phyloP scores from a whole-genome alignment of 2,329 filamentous ascomycete genomes.

The Ophiostoma himal-ulmi region DNA sequence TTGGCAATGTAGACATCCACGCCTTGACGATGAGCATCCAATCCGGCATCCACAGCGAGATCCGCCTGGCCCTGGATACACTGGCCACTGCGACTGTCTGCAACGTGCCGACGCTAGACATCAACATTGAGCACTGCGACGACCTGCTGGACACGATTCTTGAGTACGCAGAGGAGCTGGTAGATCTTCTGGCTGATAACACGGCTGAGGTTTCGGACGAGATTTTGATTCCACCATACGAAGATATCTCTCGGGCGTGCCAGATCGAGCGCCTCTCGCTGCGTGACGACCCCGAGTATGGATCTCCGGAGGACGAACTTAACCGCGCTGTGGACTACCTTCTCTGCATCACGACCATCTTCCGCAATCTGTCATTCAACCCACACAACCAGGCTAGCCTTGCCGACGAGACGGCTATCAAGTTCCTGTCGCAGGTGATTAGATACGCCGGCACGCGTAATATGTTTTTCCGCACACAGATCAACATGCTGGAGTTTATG shows the following conservation, averaged over 20 bases:
- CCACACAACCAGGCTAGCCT: conserved; percentile 67
- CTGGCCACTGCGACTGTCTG: conserved; percentile 64
- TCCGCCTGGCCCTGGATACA: conserved; percentile 83
- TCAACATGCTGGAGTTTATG: conserved; percentile 92
- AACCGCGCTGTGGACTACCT: conserved; percentile 81
- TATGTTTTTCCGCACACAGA: conserved; percentile 73
- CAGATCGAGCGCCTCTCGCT: conserved; percentile 66
- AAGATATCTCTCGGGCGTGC: conserved; percentile 77
- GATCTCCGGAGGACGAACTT: conserved; percentile 70
- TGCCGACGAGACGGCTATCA: conserved; percentile 70
- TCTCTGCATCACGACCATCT: conserved; percentile 83
- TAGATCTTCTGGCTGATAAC: conserved; percentile 77
- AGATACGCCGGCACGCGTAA: conserved; percentile 83
- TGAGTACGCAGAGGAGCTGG: conserved; percentile 85
- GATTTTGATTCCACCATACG: conserved; percentile 75
- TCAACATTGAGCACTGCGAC: conserved; percentile 68
- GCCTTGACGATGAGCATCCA: conserved; percentile 85
- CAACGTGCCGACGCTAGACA: conserved; percentile 55
- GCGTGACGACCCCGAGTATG: conserved; percentile 67
- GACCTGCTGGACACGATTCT: conserved; percentile 83
- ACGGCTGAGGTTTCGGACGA: conserved; percentile 81
- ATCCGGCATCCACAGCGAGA: conserved; percentile 81
- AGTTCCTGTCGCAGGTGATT: conserved; percentile 77
- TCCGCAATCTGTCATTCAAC: conserved; percentile 86
- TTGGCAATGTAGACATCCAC: conserved; percentile 85